Conservation (phyloP, 768 basidiomycete genomes). For the Rhodocollybia butyracea region DNA sequence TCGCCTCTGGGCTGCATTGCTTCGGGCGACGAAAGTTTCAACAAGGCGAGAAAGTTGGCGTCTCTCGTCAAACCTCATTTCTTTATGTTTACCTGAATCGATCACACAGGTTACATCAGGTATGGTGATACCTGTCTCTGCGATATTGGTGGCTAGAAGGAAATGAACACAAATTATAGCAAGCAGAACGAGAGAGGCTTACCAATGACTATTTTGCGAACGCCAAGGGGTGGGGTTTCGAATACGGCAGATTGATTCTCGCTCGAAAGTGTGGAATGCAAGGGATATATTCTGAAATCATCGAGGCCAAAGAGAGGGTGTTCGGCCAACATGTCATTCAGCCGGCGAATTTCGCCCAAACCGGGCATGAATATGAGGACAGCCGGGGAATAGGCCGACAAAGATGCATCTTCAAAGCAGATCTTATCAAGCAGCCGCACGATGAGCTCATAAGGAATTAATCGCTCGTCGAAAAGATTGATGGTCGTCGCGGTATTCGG, state of each 20-base stretch:
- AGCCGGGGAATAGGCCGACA: slow-evolving; percentile 66
- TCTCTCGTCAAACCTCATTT: slow-evolving; percentile 99
- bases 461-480: slow-evolving; percentile 81
- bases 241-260: slow-evolving; percentile 92
- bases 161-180: not conserved
- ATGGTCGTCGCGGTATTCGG: slow-evolving; percentile 69
- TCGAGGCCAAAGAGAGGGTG: slow-evolving; percentile 69
- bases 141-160: slow-evolving; percentile 78
- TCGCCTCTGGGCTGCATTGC: slow-evolving; percentile 86
- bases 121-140: slow-evolving; percentile 97
- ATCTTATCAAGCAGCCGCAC: slow-evolving; percentile 76
- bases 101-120: slow-evolving; percentile 97
- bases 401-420: slow-evolving; percentile 62
- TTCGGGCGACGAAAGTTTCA: slow-evolving; percentile 88
- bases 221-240: slow-evolving; percentile 74
- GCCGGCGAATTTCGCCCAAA: slow-evolving; percentile 85
- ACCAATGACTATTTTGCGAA: slow-evolving; percentile 95
- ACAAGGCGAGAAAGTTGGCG: slow-evolving; percentile 89
- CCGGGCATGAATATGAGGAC: slow-evolving; percentile 94
- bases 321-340: slow-evolving; percentile 77
- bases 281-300: slow-evolving; percentile 72
- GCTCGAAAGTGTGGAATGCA: slow-evolving; percentile 91
- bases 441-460: slow-evolving; percentile 91
- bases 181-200: slow-evolving; percentile 18
- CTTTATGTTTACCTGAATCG: slow-evolving; percentile 89